These are phyloP conservation scores for Prunus campanulata DNA, from an alignment of 306 rosid species.

Conservation along the genomic window DNA sequence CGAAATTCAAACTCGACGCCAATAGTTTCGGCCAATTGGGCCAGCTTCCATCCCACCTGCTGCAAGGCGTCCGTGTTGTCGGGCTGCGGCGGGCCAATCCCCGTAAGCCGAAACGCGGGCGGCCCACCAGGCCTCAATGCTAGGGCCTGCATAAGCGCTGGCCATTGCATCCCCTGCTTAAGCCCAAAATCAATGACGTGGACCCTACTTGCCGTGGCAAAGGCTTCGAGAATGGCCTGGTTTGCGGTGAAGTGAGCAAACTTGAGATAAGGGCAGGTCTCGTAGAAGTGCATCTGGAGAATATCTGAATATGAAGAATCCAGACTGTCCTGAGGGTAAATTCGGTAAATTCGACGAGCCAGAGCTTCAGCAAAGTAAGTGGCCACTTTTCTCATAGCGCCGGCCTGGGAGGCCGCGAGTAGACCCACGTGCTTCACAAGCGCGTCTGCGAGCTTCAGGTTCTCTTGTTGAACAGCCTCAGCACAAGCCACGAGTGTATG, in stretches of 20 bases:
- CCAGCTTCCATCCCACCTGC: conserved; percentile 67
- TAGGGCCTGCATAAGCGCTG: conserved; percentile 79
- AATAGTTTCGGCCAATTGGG: conserved; percentile 57
- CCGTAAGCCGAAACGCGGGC: conserved; percentile 70
- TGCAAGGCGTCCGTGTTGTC: conserved; percentile 65
- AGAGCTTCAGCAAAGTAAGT: conserved; percentile 67
- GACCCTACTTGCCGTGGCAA: conserved; percentile 48
- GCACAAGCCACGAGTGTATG: conserved; percentile 87
- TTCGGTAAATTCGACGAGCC: conserved; percentile 50
- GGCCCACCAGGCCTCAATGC: conserved; percentile 80
- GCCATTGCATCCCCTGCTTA: conserved; percentile 93
- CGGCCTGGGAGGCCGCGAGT: conserved; percentile 64
- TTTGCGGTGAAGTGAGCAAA: conserved; percentile 94
- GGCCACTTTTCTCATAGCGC: conserved; percentile 81
- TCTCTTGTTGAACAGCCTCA: conserved; percentile 62
- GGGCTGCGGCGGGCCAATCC: conserved; percentile 70
- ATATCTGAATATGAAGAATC: conserved; percentile 50
- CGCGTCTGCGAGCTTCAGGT: conserved; percentile 58
- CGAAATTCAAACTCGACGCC: conserved; percentile 75
- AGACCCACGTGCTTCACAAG: conserved; percentile 53
- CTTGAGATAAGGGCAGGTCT: conserved; percentile 72
- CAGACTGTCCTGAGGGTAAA: conserved; percentile 40
- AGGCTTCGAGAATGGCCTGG: conserved; percentile 81
- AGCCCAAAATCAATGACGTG: conserved; percentile 88
- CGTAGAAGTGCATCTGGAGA: conserved; percentile 81